phyloP scores from a whole-genome alignment of 495 filamentous ascomycete genomes.

The Amniculicola lignicola region DNA sequence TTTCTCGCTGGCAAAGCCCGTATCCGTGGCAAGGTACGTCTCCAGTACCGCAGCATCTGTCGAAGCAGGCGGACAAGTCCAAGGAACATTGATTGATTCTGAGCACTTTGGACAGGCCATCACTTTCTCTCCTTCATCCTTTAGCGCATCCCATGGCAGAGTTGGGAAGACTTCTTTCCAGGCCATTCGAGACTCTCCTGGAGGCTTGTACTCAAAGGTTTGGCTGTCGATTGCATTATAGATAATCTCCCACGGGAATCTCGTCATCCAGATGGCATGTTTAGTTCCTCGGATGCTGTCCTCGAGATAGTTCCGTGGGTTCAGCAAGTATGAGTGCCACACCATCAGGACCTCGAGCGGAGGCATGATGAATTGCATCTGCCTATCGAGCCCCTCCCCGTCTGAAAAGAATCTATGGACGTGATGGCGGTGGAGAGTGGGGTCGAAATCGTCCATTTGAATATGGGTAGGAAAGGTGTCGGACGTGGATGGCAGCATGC shows the following conservation, averaged over 20 bases:
- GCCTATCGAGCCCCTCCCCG: not conserved
- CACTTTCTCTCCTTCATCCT: constrained; percentile 49
- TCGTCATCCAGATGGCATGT: constrained; percentile 58
- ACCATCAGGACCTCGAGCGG: constrained; percentile 77
- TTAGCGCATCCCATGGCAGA: constrained; percentile 57
- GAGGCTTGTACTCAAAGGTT: constrained; percentile 60
- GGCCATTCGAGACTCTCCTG: constrained; percentile 41
- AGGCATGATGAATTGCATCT: constrained; percentile 22
- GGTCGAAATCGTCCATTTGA: constrained; percentile 12
- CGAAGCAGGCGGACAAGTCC: constrained; percentile 31
- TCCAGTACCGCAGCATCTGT: not conserved
- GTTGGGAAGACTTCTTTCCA: constrained; percentile 56
- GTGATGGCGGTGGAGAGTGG: not conserved
- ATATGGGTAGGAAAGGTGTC: not conserved
- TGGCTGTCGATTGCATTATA: constrained; percentile 55
- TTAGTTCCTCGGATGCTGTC: constrained; percentile 66
- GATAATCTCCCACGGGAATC: constrained; percentile 69
- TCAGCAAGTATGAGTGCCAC: constrained; percentile 84
- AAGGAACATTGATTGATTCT: constrained; percentile 48
- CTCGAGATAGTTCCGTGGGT: constrained; percentile 73
- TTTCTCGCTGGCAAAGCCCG: constrained; percentile 10
- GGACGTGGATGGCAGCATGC: constrained; percentile 13
- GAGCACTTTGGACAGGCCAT: constrained; percentile 60
- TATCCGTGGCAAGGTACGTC: constrained; percentile 11
- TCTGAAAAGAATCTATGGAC: not conserved